Base-by-base conservation (phyloP, 2,329 filamentous ascomycete genomes). In the Tolypocladium capitatum region DNA sequence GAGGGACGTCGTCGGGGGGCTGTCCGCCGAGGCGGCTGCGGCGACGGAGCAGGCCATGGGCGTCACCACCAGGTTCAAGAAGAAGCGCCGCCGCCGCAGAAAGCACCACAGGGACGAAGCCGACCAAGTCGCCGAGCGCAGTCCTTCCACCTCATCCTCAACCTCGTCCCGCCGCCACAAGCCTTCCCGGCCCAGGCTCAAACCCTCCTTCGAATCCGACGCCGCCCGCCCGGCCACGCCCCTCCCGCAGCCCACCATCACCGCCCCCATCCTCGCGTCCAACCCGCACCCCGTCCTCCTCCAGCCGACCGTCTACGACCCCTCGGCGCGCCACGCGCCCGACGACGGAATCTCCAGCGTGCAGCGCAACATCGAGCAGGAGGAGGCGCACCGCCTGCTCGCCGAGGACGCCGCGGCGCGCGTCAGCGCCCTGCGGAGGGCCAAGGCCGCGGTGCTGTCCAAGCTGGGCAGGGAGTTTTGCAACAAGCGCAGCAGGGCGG, bases 361-460 rank as follows among this genome's bases (percentile, higher is more conserved):
- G 30, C 78, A 80, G 59, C 75, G 77, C 53, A 73, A 78, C 56
- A 65, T 78, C 38, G 70, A 74, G 53, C 71, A 74, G 50, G 78
- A 82, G 56, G 71, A 75, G 53, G 66, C 69, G 2, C 75, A 79
- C 51, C 69, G 74, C 11, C 67, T 71, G 41, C 66, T 80, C 24
- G 78, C 77, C 20, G 73, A 81, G 52, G 76, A 82, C 54, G 68
- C 72, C 3, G 71, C 71, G 9, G 72, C 74, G 47, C 71, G 78
- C 48, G 68, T 68, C 5, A 74, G 68, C 53, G 75, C 77, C 10
- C 64, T 83, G 45, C 70, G 71, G 56, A 73, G 75, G 49, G 80
- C 79, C 32, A 78, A 76, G 58, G 76, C 78, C 52, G 74, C 76
- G 1, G 78, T 83, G 13, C 64, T 83, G 47, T 70, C 68, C 51